Evolutionary conservation across 495 filamentous ascomycete species (phyloP), one percentile per base, ranked within the genome.

Genomic region (Xylaria nigripes): DNA sequence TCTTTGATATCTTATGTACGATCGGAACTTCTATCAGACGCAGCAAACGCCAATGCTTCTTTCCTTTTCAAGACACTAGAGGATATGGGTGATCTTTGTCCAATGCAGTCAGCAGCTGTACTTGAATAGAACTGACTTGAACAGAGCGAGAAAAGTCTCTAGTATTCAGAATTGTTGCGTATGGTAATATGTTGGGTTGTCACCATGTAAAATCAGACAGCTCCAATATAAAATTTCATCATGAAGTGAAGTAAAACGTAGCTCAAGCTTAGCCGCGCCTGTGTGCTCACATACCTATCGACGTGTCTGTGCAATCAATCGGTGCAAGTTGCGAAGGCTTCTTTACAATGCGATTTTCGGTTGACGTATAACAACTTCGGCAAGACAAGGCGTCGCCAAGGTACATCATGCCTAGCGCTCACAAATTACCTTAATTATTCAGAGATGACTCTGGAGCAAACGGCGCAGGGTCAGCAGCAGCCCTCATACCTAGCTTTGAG

Each of bases 171-270:
- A 72, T 62, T 70, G 72, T 78, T 72, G 81, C 78, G 70, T 76
- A 76, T 68, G 66, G 61, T 68, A 72, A 67, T 62, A 58, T 65
- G 57, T 51, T 62, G 55, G 65, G 68, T 76, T n/a, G 62, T 80
- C 76, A 75, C 78, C 83, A 76, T 68, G 58, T 68, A 70, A 72
- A 72, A 80, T 92, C 86, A 83, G 91, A 96, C 89, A 96, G 91
- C 91, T 96, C 91, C 91, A 96, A 96, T 95, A 94, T n/a, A 77
- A 55, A 54, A 58, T 54, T 68, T 81, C 77, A 81, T 79, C 76
- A 81, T 57, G 16, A 45, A 52, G 15, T 21, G 24, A 25, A 34
- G 36, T 10, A 34, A 24, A 13, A 46, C 16, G 48, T 56, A 29
- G 16, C 29, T 27, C 7, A 21, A 56, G 36, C 25, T 34, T 10